phyloP scores from a whole-genome alignment of 768 basidiomycete genomes.

The Lentinula raphanica region DNA sequence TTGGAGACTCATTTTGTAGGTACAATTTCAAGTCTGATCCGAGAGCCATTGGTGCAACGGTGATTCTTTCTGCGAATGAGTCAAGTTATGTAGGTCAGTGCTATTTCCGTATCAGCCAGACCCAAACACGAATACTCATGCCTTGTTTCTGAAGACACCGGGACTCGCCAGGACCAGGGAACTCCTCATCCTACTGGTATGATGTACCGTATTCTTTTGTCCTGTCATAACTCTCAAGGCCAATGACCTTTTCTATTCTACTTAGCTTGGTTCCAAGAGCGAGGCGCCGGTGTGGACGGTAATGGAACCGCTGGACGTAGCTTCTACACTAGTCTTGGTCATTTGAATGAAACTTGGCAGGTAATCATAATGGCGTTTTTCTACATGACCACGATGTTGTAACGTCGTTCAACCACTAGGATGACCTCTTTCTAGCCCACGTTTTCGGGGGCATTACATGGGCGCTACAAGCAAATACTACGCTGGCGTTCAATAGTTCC shows the following conservation, averaged over 20 bases:
- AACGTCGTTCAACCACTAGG: constrained; percentile 29
- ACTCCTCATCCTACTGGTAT: constrained; percentile 75
- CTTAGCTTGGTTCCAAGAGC: constrained; percentile 85
- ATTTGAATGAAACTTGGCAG: constrained; percentile 74
- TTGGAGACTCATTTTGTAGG: constrained; percentile 24
- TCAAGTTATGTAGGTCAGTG: constrained; percentile 51
- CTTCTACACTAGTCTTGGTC: constrained; percentile 81
- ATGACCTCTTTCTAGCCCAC: constrained; percentile 65
- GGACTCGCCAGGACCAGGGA: constrained; percentile 56
- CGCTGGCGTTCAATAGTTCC: constrained; percentile 54
- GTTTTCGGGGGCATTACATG: constrained; percentile 72
- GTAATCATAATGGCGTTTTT: constrained; percentile 28
- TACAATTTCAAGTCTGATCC: constrained; percentile 76
- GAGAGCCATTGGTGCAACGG: constrained; percentile 51
- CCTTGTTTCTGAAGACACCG: constrained; percentile 31
- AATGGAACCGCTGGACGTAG: constrained; percentile 59
- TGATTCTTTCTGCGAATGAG: constrained; percentile 64
- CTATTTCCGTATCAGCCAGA: not conserved
- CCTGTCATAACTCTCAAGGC: too few species aligned
- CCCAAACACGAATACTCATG: not conserved
- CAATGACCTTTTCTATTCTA: not conserved
- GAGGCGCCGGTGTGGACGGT: constrained; percentile 57
- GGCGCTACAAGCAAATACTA: constrained; percentile 67
- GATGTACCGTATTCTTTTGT: too few species aligned
- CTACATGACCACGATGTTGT: not conserved